A percentile compares a stretch with the other conserved stretches of the same genome.
Conservation (phyloP, 1,139 yeast genomes). For the Taiozyma onychis region DNA sequence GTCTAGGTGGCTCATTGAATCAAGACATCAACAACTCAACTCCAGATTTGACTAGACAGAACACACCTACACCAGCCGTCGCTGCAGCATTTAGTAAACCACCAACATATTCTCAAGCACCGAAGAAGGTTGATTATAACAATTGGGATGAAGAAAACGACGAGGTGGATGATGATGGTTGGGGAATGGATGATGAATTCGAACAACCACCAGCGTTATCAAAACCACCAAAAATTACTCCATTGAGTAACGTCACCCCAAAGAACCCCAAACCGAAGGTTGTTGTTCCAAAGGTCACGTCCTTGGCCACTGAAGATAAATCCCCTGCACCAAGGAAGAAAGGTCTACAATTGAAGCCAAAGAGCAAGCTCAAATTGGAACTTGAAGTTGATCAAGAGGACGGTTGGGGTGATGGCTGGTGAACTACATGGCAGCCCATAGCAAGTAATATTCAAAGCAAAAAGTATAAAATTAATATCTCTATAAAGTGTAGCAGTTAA, state of each 20-base stretch:
- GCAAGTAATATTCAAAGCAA: neutral
- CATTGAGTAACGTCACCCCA: neutral
- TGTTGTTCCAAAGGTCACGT: constrained; percentile 19
- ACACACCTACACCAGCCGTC: constrained; percentile 17
- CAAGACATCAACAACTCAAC: constrained; percentile 12
- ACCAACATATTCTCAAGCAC: neutral
- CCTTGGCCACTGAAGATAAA: constrained; percentile 11
- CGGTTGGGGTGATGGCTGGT: constrained; percentile 55
- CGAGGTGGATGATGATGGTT: constrained; percentile 15
- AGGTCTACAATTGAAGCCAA: constrained; percentile 21
- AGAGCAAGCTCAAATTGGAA: constrained; percentile 21
- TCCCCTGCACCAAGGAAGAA: constrained; percentile 10
- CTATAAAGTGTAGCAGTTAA: constrained; percentile 18
- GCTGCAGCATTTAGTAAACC: constrained; percentile 13
- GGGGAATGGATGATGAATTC: constrained; percentile 12
- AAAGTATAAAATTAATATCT: neutral
- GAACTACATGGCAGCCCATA: constrained; percentile 1
- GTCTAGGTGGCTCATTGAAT: constrained; percentile 19
- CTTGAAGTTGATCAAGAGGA: constrained; percentile 41
- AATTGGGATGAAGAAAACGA: constrained; percentile 14
- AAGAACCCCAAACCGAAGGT: neutral
- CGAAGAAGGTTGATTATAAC: constrained; percentile 2
- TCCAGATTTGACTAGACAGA: constrained; percentile 17
- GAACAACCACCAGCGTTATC: constrained; percentile 4
- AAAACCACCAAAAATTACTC: neutral